phyloP scores from a whole-genome alignment of 2,329 filamentous ascomycete species.

The Eutypella sp. region DNA sequence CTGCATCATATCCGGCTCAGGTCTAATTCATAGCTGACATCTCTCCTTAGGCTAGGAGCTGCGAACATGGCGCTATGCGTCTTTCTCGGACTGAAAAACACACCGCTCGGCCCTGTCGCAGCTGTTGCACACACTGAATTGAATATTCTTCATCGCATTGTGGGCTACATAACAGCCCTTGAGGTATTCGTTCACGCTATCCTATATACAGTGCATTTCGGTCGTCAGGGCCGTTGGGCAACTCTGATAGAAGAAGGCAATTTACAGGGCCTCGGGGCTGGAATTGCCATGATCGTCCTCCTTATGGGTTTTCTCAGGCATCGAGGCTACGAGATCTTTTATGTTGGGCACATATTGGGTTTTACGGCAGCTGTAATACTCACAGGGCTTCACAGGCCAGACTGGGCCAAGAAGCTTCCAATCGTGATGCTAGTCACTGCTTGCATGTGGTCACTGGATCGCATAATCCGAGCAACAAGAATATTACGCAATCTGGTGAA shows the following conservation, averaged over 20 bases:
- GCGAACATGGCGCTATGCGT: background rate
- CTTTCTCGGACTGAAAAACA: background rate
- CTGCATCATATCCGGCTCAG: background rate
- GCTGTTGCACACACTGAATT: background rate
- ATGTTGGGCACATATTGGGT: background rate
- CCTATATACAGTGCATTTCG: background rate
- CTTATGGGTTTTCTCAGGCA: background rate
- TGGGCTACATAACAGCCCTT: background rate
- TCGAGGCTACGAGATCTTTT: background rate
- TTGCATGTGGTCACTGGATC: background rate
- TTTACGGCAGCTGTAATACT: background rate
- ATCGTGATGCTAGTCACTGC: background rate
- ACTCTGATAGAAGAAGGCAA: background rate
- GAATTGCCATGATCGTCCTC: background rate
- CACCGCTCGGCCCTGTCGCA: background rate
- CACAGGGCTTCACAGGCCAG: background rate
- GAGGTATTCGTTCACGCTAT: background rate
- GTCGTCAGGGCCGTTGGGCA: background rate
- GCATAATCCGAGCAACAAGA: background rate
- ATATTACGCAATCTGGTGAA: background rate
- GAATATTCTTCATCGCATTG: background rate
- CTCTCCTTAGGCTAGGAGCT: background rate
- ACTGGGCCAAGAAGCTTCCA: background rate
- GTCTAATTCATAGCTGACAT: background rate
- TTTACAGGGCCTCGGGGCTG: background rate